These are phyloP conservation scores for Myochromella boudieri DNA, from an alignment of 768 basidiomycete genomes.

Conservation along the genomic window DNA sequence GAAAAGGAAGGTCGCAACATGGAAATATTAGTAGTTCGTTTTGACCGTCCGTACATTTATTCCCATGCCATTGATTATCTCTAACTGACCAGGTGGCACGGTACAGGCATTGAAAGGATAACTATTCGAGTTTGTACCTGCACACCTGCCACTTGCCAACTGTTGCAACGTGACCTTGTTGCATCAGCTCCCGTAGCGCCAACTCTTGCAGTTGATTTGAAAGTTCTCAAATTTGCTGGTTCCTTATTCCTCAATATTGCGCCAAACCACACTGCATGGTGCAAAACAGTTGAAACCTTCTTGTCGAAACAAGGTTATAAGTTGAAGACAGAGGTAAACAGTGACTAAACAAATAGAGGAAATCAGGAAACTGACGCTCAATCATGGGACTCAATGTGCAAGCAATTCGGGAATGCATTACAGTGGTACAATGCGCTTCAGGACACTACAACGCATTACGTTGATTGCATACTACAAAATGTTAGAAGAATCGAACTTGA, in stretches of 20 bases:
- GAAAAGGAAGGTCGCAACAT: background rate
- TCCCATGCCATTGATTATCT: background rate
- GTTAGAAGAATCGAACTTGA: background rate
- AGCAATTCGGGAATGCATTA: conserved; percentile 23
- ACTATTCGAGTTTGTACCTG: conserved; percentile 14
- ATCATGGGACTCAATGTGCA: conserved; percentile 18
- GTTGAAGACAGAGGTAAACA: conserved; percentile 14
- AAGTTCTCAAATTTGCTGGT: conserved; percentile 26
- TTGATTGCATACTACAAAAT: conserved; percentile 6
- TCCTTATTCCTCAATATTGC: conserved; percentile 24
- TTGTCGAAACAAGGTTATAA: conserved; percentile 20
- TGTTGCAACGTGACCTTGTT: conserved; percentile 24
- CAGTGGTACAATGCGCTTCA: conserved; percentile 24
- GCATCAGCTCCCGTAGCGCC: conserved; percentile 29
- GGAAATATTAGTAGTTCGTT: background rate
- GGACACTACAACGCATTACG: conserved; percentile 9
- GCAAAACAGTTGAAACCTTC: conserved; percentile 26
- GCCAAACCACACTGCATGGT: conserved; percentile 28
- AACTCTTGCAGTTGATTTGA: conserved; percentile 30
- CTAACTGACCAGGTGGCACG: background rate
- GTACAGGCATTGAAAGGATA: background rate
- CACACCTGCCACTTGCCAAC: conserved; percentile 18
- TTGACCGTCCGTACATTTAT: background rate
- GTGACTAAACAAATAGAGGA: too few relatives aligned
- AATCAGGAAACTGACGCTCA: too few relatives aligned